phyloP scores from a whole-genome alignment of 2,329 filamentous ascomycete genomes.

The Graphilbum ipis-grandicollis region DNA sequence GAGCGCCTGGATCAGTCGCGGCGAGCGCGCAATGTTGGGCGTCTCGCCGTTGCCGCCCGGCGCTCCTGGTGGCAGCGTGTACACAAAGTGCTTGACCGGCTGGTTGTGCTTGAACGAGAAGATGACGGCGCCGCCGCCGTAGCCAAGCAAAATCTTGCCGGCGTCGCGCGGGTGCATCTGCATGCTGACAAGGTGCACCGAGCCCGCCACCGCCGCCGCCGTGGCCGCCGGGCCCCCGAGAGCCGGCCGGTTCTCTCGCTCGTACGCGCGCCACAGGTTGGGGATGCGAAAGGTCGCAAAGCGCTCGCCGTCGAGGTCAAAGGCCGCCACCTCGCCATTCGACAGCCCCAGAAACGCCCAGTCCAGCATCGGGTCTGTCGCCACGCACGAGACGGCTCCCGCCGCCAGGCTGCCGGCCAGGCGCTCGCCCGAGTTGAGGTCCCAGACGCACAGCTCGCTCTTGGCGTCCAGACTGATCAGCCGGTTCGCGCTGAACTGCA shows the following conservation, averaged over 20 bases:
- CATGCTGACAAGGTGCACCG: slow-evolving; percentile 21
- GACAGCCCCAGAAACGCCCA: slow-evolving; percentile 78
- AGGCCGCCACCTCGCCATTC: slow-evolving; percentile 76
- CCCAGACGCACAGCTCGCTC: slow-evolving; percentile 74
- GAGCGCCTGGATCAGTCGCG: slow-evolving; percentile 62
- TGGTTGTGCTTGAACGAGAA: slow-evolving; percentile 92
- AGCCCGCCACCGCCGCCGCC: neutral
- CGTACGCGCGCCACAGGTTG: slow-evolving; percentile 68
- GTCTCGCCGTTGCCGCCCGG: slow-evolving; percentile 60
- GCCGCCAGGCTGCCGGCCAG: slow-evolving; percentile 58
- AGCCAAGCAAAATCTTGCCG: slow-evolving; percentile 81
- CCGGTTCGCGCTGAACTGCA: slow-evolving; percentile 77
- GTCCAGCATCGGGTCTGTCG: slow-evolving; percentile 80
- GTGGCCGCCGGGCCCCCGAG: slow-evolving; percentile 12
- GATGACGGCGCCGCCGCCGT: slow-evolving; percentile 69
- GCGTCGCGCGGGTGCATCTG: slow-evolving; percentile 84
- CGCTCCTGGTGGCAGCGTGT: slow-evolving; percentile 64
- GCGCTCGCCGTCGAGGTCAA: slow-evolving; percentile 70
- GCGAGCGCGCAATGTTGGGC: slow-evolving; percentile 46
- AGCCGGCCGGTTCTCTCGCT: slow-evolving; percentile 33
- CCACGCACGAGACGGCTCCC: slow-evolving; percentile 54
- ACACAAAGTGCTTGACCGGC: slow-evolving; percentile 63
- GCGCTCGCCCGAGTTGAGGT: slow-evolving; percentile 51
- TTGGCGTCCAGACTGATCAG: slow-evolving; percentile 71
- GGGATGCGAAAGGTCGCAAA: slow-evolving; percentile 64